Conservation (phyloP, 768 basidiomycete species). For the Boletus reticuloceps region DNA sequence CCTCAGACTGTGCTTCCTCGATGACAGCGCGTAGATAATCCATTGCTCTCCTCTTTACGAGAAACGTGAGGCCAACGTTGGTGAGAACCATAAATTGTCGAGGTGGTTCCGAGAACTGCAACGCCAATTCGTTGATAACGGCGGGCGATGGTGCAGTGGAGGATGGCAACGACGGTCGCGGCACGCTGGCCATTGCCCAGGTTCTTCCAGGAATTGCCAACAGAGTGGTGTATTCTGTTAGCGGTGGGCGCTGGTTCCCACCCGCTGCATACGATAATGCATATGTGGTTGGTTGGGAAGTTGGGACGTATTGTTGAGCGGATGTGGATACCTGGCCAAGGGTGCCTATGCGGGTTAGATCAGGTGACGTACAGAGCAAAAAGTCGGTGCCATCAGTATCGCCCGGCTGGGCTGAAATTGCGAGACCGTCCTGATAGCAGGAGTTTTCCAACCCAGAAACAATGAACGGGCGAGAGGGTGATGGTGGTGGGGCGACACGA, state of each 20-base stretch:
- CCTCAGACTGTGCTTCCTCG: conserved; percentile 77
- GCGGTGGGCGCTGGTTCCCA: conserved; percentile 51
- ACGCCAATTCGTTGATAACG: conserved; percentile 75
- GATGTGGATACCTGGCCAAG: conserved; percentile 62
- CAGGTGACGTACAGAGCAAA: conserved; percentile 71
- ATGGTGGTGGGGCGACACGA: conserved; percentile 41
- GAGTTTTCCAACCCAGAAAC: conserved; percentile 58
- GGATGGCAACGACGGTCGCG: conserved; percentile 34
- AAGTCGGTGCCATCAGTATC: conserved; percentile 74
- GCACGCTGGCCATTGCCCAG: conserved; percentile 74
- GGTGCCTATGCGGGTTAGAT: conserved; percentile 67
- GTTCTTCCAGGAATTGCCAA: conserved; percentile 80
- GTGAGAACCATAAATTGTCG: conserved; percentile 86
- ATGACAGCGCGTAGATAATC: conserved; percentile 83
- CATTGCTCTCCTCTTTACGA: conserved; percentile 77
- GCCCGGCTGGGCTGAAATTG: conserved; percentile 68
- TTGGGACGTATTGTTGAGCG: conserved; percentile 31
- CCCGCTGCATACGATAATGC: conserved; percentile 39
- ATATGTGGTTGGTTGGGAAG: conserved; percentile 40
- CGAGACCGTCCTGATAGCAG: conserved; percentile 65
- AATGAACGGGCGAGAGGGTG: conserved; percentile 55
- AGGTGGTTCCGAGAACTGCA: conserved; percentile 72
- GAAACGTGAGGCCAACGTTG: conserved; percentile 79
- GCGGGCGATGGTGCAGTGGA: conserved; percentile 46
- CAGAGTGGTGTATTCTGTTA: conserved; percentile 76